Base-by-base conservation (phyloP, 2,329 filamentous ascomycete species). In the Ophiostoma sp. region DNA sequence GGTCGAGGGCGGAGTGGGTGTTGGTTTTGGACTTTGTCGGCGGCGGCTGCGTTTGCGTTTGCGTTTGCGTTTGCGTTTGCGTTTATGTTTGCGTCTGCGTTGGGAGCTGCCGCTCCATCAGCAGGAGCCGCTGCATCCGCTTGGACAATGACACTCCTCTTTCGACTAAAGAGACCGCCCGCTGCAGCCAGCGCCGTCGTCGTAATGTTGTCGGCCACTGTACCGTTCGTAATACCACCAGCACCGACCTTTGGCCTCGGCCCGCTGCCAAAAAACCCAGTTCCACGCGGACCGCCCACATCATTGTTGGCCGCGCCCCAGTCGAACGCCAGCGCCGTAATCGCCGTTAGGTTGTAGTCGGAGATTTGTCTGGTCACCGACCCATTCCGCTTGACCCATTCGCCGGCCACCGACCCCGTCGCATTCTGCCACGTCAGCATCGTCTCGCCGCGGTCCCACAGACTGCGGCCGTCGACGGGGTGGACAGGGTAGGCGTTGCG, bases 381-480 rank as follows among this genome's bases (percentile, higher is more conserved):
- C 17, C 83, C 85, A 59, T 84, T 85, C 68, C 84, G 86, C 61
- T 90, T 89, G 72, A 90, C 85, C 92, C 93, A 97, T 73, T 90
- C 85, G n/a, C 94, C 94, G 66, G 90, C 87, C 50, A 97, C 85
- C 42, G 90, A 90, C 4, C 94, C 93, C 1, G 93, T 94, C 6
- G 92, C 87, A 79, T 97, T 95, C 79, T 88, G 88, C 86, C 95
- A 97, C n/a, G 91, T 84, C 0, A 87, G 85, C 71, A 77, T 74
- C 11, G 75, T 76, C 39, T 76, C 74, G 12, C 78, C 80, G 17
- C 77, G 68, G 66, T 80, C 80, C 80, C 81, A 82, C 33, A 78
- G 75, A 36, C 76, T 77, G 28, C 74, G 59, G 6, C 77, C 77
- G 15, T 77, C 57, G 9, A 48, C 42, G 22, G 33, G 33, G 17